Percentiles rank a stretch among this genome's conserved stretches.
Evolutionary conservation across 2,329 filamentous ascomycete species (phyloP).

Genomic region (Cercospora nicotianae): DNA sequence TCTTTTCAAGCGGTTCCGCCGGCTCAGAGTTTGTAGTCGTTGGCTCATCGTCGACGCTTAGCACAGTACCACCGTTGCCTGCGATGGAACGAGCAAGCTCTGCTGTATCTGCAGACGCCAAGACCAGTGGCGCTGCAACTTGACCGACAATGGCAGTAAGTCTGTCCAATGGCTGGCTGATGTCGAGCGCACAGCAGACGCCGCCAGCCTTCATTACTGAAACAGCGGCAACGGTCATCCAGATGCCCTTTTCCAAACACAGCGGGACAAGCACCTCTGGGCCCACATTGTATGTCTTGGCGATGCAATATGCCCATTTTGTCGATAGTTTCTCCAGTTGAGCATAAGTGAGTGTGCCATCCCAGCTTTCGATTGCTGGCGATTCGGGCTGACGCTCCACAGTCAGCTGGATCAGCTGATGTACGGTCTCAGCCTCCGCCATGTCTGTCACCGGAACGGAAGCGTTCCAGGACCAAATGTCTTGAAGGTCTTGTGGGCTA

Average conservation of each 20-base stretch:
- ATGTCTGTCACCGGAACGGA: slow-evolving; percentile 19
- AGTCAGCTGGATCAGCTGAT: slow-evolving; percentile 15
- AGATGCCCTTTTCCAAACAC: slow-evolving; percentile 35
- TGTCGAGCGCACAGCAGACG: slow-evolving; percentile 27
- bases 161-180: slow-evolving; percentile 29
- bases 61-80: background rate
- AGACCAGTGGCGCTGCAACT: slow-evolving; percentile 26
- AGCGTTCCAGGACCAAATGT: slow-evolving; percentile 24
- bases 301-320: background rate
- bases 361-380: slow-evolving; percentile 16
- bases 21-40: background rate
- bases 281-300: slow-evolving; percentile 9
- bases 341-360: slow-evolving; percentile 10
- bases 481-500: slow-evolving; percentile 15
- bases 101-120: slow-evolving; percentile 3
- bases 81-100: background rate
- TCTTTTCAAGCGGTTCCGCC: background rate
- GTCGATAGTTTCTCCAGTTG: slow-evolving; percentile 8
- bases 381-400: slow-evolving; percentile 14
- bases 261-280: slow-evolving; percentile 24
- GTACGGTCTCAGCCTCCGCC: slow-evolving; percentile 15
- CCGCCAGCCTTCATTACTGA: slow-evolving; percentile 37
- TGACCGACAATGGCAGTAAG: slow-evolving; percentile 33
- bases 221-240: slow-evolving; percentile 32
- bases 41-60: background rate